Evolutionary conservation across 2,329 filamentous ascomycete genomes (phyloP).

Genomic region (Talaromyces sp.): DNA sequence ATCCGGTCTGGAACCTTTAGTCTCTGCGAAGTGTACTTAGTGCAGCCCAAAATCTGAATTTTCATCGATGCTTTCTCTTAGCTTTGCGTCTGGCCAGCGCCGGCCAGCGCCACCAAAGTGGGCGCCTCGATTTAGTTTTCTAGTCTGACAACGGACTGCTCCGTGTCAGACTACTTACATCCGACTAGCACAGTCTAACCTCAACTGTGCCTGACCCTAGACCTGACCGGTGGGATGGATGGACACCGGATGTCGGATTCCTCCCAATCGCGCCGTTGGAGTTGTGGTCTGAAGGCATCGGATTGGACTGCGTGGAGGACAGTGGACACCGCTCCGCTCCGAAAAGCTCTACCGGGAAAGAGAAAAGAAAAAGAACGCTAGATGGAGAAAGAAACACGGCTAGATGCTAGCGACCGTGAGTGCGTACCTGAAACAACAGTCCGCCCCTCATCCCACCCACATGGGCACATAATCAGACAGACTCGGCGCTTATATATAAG

Average conservation of each 20-base stretch:
- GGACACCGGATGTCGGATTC: conserved; percentile 1
- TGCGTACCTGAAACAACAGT: conserved; percentile 10
- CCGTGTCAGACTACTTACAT: neutral
- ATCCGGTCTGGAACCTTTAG: conserved; percentile 8
- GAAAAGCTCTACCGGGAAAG: neutral
- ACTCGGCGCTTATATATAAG: conserved; percentile 6
- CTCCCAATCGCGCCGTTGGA: neutral
- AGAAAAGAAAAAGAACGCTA: neutral
- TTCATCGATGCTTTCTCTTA: conserved; percentile 6
- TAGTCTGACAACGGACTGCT: neutral
- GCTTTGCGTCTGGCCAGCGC: conserved; percentile 14
- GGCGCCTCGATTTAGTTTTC: conserved; percentile 6
- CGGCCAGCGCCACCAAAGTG: conserved; percentile 14
- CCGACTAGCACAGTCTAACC: neutral
- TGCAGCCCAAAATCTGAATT: neutral
- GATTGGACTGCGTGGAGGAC: neutral
- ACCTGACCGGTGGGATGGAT: conserved; percentile 7
- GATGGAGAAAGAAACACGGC: neutral
- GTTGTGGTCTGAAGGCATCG: neutral
- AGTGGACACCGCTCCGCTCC: neutral
- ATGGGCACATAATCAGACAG: neutral
- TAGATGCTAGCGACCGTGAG: neutral
- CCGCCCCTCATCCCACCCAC: neutral
- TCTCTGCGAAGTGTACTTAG: neutral
- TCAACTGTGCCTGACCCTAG: conserved; percentile 5